Conservation (phyloP, 225 moss, liverwort and hornwort species). For the Physcomitrium patens region DNA sequence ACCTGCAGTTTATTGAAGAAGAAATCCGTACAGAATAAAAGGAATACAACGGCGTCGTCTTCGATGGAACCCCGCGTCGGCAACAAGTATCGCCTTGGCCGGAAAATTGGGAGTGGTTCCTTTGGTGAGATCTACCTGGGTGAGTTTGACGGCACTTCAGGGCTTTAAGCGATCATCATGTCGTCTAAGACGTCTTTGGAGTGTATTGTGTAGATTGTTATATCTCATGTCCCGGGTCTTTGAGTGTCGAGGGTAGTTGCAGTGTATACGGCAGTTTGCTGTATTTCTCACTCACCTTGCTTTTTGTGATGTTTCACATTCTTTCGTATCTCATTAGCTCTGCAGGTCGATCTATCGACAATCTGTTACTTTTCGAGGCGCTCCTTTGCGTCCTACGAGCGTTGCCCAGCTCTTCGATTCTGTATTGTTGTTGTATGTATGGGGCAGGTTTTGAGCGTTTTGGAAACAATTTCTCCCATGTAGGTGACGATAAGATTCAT, state of each 20-base stretch:
- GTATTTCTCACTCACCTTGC: conserved; percentile 4
- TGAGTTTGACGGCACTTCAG: conserved; percentile 41
- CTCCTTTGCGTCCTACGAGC: background rate
- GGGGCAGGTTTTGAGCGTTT: background rate
- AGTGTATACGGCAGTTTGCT: background rate
- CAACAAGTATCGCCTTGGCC: conserved; percentile 96
- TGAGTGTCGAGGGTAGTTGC: conserved; percentile 11
- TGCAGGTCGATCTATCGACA: conserved; percentile 10
- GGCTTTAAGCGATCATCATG: conserved; percentile 11
- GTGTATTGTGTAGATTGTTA: conserved; percentile 18
- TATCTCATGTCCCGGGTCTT: conserved; percentile 6
- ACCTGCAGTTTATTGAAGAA: conserved; percentile 26
- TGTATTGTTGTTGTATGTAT: background rate
- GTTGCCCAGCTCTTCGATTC: conserved; percentile 24
- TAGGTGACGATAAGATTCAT: conserved; percentile 25
- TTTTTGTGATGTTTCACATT: conserved; percentile 24
- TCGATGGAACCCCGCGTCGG: conserved; percentile 97
- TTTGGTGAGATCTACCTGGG: conserved; percentile 99
- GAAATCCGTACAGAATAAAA: conserved; percentile 41
- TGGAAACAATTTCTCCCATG: background rate
- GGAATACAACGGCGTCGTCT: conserved; percentile 54
- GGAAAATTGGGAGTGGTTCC: conserved; percentile 99
- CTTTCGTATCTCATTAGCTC: conserved; percentile 33
- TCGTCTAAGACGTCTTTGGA: background rate
- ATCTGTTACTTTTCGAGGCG: background rate